Base-by-base conservation (phyloP, 441 rosid genomes). In the Pelargonium cotyledonis region DNA sequence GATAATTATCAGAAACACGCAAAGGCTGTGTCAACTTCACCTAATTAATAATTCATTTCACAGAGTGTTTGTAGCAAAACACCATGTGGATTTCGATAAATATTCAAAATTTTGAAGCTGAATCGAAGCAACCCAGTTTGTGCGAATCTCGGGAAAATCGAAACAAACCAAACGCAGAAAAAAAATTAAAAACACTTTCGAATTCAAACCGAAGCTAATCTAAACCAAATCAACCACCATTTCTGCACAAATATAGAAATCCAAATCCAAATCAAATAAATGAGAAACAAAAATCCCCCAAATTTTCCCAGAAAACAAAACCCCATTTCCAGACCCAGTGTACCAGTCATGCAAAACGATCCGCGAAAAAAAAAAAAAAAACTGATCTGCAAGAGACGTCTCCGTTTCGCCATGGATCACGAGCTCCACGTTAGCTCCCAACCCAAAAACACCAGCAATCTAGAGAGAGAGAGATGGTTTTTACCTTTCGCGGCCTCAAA, bases 1-100 rank as follows among this genome's bases (percentile, higher is more conserved):
- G 31, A 26, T 26, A 26, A 26, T 26, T 26, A 26, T 26, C 2
- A 26, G 3, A 26, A 26, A 31, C 74, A 49, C 60, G 65, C 68
- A 73, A 70, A 70, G 78, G 66, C 61, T 55, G 61, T 55, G 61
- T 55, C 31, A 26, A 26, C 31, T 26, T 26, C 31, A 26, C 31
- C 31, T 26, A 26, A 26, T 26, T 26, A 26, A 26, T 26, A 26
- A 26, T 26, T 26, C 31, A 26, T 26, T 26, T 26, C 31, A 26
- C 31, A 26, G 31, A 26, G 31, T 26, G 31, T 26, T 26, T 26
- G 31, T 80, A 81, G 77, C 78, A 40, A 72, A 65, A 70, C 74
- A 73, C 77, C 21, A 53, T 35, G 78, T 80, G 78, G n/a, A 68
- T 66, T 71, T 77, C 82, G 69, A 74, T 70, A 65, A 80, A 68